Evolutionary conservation across 805 yeast genomes (phyloP).

Genomic region (Ogataea naganishii): DNA sequence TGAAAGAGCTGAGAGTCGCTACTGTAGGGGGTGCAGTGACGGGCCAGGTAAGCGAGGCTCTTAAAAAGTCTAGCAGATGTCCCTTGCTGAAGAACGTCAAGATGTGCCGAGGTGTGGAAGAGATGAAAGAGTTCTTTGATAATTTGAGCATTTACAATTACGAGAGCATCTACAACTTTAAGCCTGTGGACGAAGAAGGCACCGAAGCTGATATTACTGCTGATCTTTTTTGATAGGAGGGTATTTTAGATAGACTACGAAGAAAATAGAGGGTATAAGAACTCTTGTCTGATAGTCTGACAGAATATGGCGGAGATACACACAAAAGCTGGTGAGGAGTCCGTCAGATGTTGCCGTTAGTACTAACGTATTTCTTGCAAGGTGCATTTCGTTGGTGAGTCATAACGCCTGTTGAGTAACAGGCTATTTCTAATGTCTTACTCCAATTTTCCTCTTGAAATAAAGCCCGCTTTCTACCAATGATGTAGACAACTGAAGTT

Average conservation of each 20-base stretch:
- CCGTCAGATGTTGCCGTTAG: too few relatives aligned
- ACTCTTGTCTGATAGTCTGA: background rate
- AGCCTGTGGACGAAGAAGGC: conserved; percentile 27
- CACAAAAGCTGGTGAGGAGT: too few relatives aligned
- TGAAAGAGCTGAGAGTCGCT: conserved; percentile 16
- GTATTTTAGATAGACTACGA: background rate
- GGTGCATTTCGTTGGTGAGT: too few relatives aligned
- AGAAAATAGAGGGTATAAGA: background rate
- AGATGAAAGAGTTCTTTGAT: conserved; percentile 57
- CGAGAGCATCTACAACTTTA: conserved; percentile 55
- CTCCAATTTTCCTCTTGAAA: too few relatives aligned
- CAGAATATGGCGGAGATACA: too few relatives aligned
- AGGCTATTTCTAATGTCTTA: too few relatives aligned
- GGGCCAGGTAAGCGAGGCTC: conserved; percentile 4
- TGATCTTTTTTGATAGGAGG: conserved; percentile 38
- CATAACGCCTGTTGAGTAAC: too few relatives aligned
- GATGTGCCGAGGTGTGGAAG: conserved; percentile 29
- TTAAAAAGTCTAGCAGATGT: conserved; percentile 11
- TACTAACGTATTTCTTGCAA: too few relatives aligned
- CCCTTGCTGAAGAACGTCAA: conserved; percentile 41
- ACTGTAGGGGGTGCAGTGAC: conserved; percentile 10
- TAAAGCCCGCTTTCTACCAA: too few relatives aligned
- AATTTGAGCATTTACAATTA: conserved; percentile 55
- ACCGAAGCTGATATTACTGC: conserved; percentile 48
- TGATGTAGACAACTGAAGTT: too few relatives aligned